Base-by-base conservation (phyloP, 2,329 filamentous ascomycete genomes). In the Penicillium aurantiogriseum region DNA sequence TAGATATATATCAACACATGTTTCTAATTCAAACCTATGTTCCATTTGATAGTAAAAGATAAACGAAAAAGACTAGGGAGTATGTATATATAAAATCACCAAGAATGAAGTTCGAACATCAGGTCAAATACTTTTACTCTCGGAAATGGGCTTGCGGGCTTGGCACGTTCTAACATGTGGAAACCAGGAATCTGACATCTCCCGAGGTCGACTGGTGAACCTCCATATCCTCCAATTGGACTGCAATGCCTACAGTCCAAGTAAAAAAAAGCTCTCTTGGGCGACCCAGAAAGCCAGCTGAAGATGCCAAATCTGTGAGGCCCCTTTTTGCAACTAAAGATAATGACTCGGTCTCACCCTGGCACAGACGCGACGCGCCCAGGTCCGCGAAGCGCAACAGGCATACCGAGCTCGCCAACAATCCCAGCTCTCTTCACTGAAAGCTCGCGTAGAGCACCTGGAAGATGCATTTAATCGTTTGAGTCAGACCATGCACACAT, bases 331-430 rank as follows among this genome's bases (percentile, higher is more conserved):
- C 7, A 17, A 42, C 8, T 8, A 23, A 33, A 25, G 6, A n/a
- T 21, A n/a, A 10, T n/a, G 11, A 42, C 19, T 31, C 9, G 4
- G 21, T 31, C 50, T 54, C 15, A 54, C 35, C 15, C 19, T 27
- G 8, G 36, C 21, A 43, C 36, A 59, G 52, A 47, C 27, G 40
- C 47, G 57, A 27, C 57, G 57, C 29, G 49, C 46, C 15, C 57
- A 59, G 19, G 46, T 63, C 4, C 60, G 60, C n/a, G 50, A 63
- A 29, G 60, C 60, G 17, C 60, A 63, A 33, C 49, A 59, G 42
- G 53, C 60, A 19, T 63, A 63, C 46, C 51, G 60, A 45, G 55
- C 50, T 15, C 58, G 60, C 15, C 60, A 63, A 39, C 52, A 59
- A 33, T 52, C 46, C 7, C 50, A 56, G n/a, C 49, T 63, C 27